phyloP scores from a whole-genome alignment of 176 grass and related monocot species.

The Olyra latifolia region DNA sequence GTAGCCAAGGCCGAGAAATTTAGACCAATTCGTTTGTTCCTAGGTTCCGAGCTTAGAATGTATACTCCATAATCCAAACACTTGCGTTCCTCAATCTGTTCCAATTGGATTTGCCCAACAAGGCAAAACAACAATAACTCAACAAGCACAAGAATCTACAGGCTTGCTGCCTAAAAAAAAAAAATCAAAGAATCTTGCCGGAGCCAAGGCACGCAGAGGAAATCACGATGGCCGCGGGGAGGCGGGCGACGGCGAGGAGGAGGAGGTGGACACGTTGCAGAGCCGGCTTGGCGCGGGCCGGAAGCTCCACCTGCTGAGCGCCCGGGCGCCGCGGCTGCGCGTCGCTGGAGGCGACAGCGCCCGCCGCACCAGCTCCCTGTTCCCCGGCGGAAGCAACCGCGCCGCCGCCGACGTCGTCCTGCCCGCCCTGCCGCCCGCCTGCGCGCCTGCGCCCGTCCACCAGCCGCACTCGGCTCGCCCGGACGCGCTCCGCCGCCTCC shows the following conservation, averaged over 20 bases:
- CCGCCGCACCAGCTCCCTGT: slow-evolving; percentile 69
- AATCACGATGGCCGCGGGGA: slow-evolving; percentile 35
- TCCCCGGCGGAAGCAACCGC: slow-evolving; percentile 35
- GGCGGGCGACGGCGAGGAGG: neutral
- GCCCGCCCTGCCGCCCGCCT: slow-evolving; percentile 4
- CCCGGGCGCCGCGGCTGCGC: slow-evolving; percentile 18
- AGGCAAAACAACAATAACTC: neutral
- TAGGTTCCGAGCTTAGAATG: no score
- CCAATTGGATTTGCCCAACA: neutral
- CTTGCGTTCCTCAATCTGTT: neutral
- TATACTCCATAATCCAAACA: no score
- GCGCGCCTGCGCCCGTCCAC: slow-evolving; percentile 10
- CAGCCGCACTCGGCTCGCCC: slow-evolving; percentile 16
- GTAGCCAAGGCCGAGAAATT: no score
- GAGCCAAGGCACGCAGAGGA: neutral
- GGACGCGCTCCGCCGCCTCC: neutral
- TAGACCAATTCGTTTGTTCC: no score
- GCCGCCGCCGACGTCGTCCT: neutral
- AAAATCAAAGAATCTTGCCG: neutral
- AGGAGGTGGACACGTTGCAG: slow-evolving; percentile 43
- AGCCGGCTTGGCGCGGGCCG: slow-evolving; percentile 62
- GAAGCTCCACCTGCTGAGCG: slow-evolving; percentile 67
- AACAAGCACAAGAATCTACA: neutral
- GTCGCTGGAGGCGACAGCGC: slow-evolving; percentile 54
- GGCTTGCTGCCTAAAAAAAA: neutral